A percentile compares a stretch with the other conserved stretches of the same genome.
Conservation (phyloP, 306 rosid species). For the Gillenia trifoliata region DNA sequence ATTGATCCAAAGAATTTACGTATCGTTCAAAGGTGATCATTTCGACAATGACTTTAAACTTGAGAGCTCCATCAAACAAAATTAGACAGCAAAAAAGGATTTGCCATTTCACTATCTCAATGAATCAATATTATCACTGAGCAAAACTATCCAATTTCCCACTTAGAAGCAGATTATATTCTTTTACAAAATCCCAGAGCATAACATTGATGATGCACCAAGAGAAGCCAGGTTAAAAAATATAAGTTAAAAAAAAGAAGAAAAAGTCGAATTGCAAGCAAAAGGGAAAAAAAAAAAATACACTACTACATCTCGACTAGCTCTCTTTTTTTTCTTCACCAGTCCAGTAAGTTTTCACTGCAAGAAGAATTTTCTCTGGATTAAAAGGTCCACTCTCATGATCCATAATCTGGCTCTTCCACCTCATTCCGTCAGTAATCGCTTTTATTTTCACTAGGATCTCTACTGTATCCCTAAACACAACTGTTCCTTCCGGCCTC, state of each 20-base stretch:
- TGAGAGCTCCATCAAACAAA: not conserved
- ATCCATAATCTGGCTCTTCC: conserved; percentile 81
- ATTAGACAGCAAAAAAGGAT: not conserved
- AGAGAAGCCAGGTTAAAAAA: not conserved
- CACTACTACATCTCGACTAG: conserved; percentile 18
- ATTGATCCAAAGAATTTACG: no score
- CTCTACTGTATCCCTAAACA: conserved; percentile 83
- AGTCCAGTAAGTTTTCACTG: conserved; percentile 80
- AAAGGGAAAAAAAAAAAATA: not conserved
- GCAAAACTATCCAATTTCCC: not conserved
- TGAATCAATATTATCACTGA: not conserved
- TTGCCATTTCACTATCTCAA: not conserved
- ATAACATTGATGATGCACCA: not conserved
- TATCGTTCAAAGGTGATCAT: no score
- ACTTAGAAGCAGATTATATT: not conserved
- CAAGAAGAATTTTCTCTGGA: conserved; percentile 89
- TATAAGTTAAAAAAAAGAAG: not conserved
- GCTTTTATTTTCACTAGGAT: conserved; percentile 61
- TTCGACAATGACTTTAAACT: not conserved
- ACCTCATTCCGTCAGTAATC: conserved; percentile 70
- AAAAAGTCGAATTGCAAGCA: not conserved
- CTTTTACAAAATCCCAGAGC: conserved; percentile 5
- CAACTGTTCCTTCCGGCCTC: conserved; percentile 87
- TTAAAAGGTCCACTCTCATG: conserved; percentile 92
- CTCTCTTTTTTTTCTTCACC: conserved; percentile 35